Percentiles rank a stretch among this genome's conserved stretches.
These are phyloP conservation scores for Phytophthora nicotianae DNA, from an alignment of 352 stramenopile genomes.

Conservation along the genomic window DNA sequence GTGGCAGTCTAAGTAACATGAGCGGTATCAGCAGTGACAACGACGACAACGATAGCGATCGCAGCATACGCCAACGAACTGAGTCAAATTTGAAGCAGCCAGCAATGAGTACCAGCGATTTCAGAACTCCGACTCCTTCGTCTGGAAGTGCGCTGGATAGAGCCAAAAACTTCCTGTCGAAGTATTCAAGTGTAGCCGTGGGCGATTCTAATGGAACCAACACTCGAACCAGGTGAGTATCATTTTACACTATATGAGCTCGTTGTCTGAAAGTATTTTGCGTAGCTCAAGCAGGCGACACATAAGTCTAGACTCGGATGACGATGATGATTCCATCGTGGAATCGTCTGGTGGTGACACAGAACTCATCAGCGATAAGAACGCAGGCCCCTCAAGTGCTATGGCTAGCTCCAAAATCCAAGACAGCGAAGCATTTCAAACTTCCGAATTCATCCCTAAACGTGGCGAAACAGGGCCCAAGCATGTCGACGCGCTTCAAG, in stretches of 20 bases:
- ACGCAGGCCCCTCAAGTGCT: background rate
- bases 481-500: background rate
- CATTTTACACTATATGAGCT: background rate
- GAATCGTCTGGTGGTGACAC: conserved; percentile 28
- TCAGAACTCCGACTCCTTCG: background rate
- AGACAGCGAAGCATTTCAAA: background rate
- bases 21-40: conserved; percentile 19
- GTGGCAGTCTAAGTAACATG: conserved; percentile 24
- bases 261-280: conserved; percentile 5
- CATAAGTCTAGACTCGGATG: conserved; percentile 59
- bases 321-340: conserved; percentile 54
- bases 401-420: background rate
- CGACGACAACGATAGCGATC: conserved; percentile 14
- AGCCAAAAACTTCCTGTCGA: conserved; percentile 75
- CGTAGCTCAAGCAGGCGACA: conserved; percentile 23
- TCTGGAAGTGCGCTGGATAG: conserved; percentile 60
- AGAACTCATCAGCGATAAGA: background rate
- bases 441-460: background rate
- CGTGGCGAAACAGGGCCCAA: background rate
- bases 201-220: conserved; percentile 21
- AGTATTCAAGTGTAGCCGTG: conserved; percentile 55
- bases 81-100: background rate
- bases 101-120: conserved; percentile 7
- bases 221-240: conserved; percentile 5
- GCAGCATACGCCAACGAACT: background rate